A percentile compares a stretch with the other conserved stretches of the same genome.
These are phyloP conservation scores for Fusarium gaditjirri DNA, from an alignment of 2,329 filamentous ascomycete genomes.

Conservation along the genomic window DNA sequence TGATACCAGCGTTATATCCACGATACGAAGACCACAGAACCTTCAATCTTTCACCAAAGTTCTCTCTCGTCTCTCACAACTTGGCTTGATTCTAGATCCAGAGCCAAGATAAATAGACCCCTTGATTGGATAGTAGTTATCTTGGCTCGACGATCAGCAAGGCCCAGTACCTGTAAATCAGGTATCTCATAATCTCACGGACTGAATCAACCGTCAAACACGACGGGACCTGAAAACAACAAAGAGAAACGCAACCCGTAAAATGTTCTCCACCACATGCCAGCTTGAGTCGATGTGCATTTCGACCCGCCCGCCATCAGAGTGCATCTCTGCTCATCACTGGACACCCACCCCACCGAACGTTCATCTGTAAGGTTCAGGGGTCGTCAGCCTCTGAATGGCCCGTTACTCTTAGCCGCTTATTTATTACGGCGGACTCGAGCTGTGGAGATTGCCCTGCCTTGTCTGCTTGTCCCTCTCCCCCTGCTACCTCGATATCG, in stretches of 20 bases:
- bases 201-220: constrained; percentile 11
- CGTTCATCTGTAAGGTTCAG: constrained; percentile 32
- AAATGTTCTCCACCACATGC: constrained; percentile 14
- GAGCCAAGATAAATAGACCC: background rate
- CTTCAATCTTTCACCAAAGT: constrained; percentile 1
- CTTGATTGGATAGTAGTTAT: constrained; percentile 8
- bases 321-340: constrained; percentile 26
- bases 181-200: constrained; percentile 9
- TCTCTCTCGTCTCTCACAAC: constrained; percentile 16
- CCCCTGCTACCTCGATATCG: constrained; percentile 11
- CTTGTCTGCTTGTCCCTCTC: background rate
- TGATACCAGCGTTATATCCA: constrained; percentile 13
- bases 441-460: constrained; percentile 22
- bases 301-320: constrained; percentile 5
- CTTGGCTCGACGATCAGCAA: constrained; percentile 24
- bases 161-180: constrained; percentile 32
- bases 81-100: constrained; percentile 11
- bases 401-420: constrained; percentile 30
- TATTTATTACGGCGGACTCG: constrained; percentile 15
- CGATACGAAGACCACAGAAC: background rate
- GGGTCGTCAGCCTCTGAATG: constrained; percentile 31
- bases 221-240: constrained; percentile 5
- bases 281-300: constrained; percentile 2
- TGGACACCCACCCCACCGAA: constrained; percentile 7
- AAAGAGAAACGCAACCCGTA: background rate